Evolutionary conservation across 129 eudicot genomes (phyloP).

Genomic region (Helianthus annuus): HanXRQr2.0-SUNRISE NC_035433.2:70807929-70808428

Average conservation of each 20-base stretch:
- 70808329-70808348: background rate
- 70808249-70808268: conserved; percentile 23
- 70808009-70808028: too few species aligned
- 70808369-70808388: background rate
- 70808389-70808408: background rate
- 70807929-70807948: too few species aligned
- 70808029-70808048: too few species aligned
- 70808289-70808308: conserved; percentile 4
- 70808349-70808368: background rate
- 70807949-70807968: background rate
- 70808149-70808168: background rate
- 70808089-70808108: background rate
- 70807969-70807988: too few species aligned
- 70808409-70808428: background rate
- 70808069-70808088: conserved; percentile 14
- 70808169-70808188: conserved; percentile 21
- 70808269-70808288: background rate
- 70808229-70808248: background rate
- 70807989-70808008: too few species aligned
- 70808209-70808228: conserved; percentile 1
- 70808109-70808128: conserved; percentile 23
- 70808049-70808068: background rate
- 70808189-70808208: background rate
- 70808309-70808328: background rate
- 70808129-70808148: background rate